Evolutionary conservation across 2,329 filamentous ascomycete genomes (phyloP), one percentile per base, ranked within the genome.

Genomic region (Paraphaeosphaeria minitans): DNA sequence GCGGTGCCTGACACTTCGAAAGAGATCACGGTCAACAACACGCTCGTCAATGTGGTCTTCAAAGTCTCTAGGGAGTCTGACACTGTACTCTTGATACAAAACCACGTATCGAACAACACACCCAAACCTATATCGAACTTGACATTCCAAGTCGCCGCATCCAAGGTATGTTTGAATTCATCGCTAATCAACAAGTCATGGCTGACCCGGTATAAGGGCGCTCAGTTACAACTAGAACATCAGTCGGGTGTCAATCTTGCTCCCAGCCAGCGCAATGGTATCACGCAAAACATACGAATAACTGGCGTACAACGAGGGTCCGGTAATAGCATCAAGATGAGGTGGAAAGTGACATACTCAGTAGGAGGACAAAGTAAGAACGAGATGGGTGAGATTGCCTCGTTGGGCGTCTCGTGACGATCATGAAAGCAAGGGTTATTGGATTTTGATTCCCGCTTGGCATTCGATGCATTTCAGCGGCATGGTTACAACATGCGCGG

Each of bases 71-170:
- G 92, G 69, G 77, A 83, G 61, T 74, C 82, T 53, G 78, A 83
- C 50, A 72, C 83, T 64, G 78, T 86, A 2, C 86, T 97, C 46
- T 83, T 85, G 31, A 85, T 98, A 48, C 80, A 87, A 4, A 91
- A 93, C 62, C 83, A 85, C n/a, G 96, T 97, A 74, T 93, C 92
- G 19, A 99, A 96, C 75, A 89, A 86, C 60, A 90, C 88, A 0
- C 78, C 84, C 1, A 84, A 90, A 68, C 84, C 87, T 0, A 84
- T 99, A 22, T 84, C 85, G 3, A 90, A 96, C 63, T 81, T 99
- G 31, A 93, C 94, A 58, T 96, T 97, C 71, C 92, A 97, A 76
- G 84, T 96, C 41, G 95, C 95, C 3, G 94, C 97, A 31, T 95
- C 94, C 59, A 98, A 94, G 86, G 93, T 96, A 65, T 58, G 63